Base-by-base conservation (phyloP, 2,329 filamentous ascomycete genomes). In the Gaeumannomyces tritici region DNA sequence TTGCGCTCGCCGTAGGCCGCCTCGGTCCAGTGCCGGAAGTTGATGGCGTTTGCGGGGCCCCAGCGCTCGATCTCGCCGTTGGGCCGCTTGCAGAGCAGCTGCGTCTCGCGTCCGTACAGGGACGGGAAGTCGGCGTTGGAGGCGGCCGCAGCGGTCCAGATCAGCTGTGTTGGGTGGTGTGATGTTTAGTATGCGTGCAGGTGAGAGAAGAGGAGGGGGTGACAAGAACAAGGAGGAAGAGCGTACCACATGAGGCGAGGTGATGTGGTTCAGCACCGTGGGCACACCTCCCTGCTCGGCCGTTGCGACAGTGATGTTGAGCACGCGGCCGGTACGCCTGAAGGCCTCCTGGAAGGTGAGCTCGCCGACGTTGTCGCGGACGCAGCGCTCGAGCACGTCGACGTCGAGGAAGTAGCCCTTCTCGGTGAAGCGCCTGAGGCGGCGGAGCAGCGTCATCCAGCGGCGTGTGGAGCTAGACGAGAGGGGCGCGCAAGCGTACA, bases 331-430 rank as follows among this genome's bases (percentile, higher is more conserved):
- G 54, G 91, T 96, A 65, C 86, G 85, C 61, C 87, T 84, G 70
- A 93, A 96, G 0, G 93, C 93, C 75, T 97, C 93, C 73, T 96
- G 91, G 70, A 98, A 98, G 0, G 93, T 97, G 65, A 96, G 73
- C 69, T 96, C 89, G 12, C 92, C 93, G 18, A 96, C 87, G 67
- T 96, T 96, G 18, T 88, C 86, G 63, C 89, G 83, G 18, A 97
- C 89, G 67, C 91, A 93, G 63, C 93, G 85, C 71, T 96, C 91
- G 57, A 98, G 76, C 12, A 96, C 88, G 55, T 83, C 85, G 4
- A 91, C 85, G 72, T 97, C 92, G 33, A 96, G 81, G 64, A 96
- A 89, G 70, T 96, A 91, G 0, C 92, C 92, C 67, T 93, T 88
- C 54, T 79, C 79, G 60, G 87, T 79, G 70, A 93, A 92, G 57